Percentiles rank a stretch among this genome's conserved stretches.
Conservation (phyloP, 306 rosid genomes). For the Mimosa bimucronata region DNA sequence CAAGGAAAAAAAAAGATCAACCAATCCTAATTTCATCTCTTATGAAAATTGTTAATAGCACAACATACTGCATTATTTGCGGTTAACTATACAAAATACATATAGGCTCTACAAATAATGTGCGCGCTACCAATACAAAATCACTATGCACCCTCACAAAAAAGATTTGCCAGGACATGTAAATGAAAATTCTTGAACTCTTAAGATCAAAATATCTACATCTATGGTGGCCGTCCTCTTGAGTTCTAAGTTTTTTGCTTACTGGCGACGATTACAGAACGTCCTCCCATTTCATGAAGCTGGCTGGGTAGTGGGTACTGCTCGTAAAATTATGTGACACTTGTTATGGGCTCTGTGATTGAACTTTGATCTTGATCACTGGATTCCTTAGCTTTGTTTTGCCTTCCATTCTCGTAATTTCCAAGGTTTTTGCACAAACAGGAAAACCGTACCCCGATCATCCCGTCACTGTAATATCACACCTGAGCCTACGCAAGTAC, state of each 20-base stretch:
- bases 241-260: constrained; percentile 23
- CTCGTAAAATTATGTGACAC: constrained; percentile 39
- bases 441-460: constrained; percentile 85
- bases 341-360: constrained; percentile 49
- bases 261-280: constrained; percentile 37
- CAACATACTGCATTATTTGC: background rate
- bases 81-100: background rate
- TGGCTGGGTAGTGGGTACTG: no score
- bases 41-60: background rate
- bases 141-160: background rate
- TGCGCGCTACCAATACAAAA: background rate
- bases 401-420: constrained; percentile 75
- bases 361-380: constrained; percentile 78
- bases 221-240: background rate
- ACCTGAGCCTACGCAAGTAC: constrained; percentile 84
- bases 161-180: background rate
- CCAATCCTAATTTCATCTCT: background rate
- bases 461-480: constrained; percentile 89
- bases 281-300: constrained; percentile 28
- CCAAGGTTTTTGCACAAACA: constrained; percentile 75
- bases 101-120: background rate
- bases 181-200: background rate
- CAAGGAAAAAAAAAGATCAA: background rate
- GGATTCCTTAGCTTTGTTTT: constrained; percentile 91
- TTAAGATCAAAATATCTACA: constrained; percentile 32